A percentile compares a stretch with the other conserved stretches of the same genome.
phyloP scores from a whole-genome alignment of 1,284 basidiomycete species.

The Cutaneotrichosporon arboriforme region DNA sequence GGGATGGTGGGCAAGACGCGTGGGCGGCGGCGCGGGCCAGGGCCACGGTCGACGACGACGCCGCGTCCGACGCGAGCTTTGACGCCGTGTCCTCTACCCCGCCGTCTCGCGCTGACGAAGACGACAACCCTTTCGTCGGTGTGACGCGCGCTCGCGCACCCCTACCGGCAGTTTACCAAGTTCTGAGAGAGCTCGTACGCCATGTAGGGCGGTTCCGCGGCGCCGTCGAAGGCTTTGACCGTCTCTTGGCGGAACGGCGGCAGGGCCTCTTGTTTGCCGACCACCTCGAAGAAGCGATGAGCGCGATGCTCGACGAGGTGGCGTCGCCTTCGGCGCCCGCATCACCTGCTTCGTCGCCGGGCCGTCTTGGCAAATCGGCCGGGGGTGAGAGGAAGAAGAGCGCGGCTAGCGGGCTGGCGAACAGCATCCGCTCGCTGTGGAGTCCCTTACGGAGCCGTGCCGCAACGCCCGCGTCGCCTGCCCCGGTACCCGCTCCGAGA shows the following conservation, averaged over 20 bases:
- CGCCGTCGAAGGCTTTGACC: constrained; percentile 65
- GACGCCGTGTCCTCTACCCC: constrained; percentile 11
- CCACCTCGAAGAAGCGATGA: constrained; percentile 84
- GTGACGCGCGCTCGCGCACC: constrained; percentile 2
- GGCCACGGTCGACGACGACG: constrained; percentile 8
- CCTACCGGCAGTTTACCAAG: constrained; percentile 66
- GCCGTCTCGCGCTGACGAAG: neutral
- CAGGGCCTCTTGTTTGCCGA: constrained; percentile 87
- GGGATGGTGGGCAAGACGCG: constrained; percentile 12
- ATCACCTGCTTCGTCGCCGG: neutral
- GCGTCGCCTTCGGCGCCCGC: neutral
- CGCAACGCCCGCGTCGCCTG: neutral
- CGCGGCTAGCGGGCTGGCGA: constrained; percentile 24
- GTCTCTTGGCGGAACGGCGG: constrained; percentile 74
- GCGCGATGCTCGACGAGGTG: constrained; percentile 54
- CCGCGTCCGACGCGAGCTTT: neutral
- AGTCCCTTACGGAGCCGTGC: constrained; percentile 4
- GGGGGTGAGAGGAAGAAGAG: constrained; percentile 6
- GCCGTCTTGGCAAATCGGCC: constrained; percentile 1
- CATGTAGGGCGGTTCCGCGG: constrained; percentile 43
- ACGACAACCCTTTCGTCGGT: constrained; percentile 17
- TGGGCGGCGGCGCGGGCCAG: constrained; percentile 53
- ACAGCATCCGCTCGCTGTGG: constrained; percentile 63
- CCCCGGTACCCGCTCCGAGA: neutral
- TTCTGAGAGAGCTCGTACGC: constrained; percentile 68